Conservation (phyloP, 345 rosid species). For the Durio zibethinus region DNA sequence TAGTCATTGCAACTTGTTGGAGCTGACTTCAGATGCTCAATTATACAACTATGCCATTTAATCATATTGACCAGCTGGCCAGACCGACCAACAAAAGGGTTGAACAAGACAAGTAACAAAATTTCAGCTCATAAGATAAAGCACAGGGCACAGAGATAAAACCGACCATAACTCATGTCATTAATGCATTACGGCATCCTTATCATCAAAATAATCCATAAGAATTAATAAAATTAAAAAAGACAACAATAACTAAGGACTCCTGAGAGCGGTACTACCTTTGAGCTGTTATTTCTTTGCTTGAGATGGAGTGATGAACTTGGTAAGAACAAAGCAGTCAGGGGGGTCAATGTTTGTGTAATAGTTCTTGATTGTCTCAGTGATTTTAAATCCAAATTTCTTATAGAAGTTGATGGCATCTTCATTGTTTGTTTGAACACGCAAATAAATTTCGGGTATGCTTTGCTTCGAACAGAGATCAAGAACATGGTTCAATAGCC, state of each 20-base stretch:
- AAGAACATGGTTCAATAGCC: slow-evolving; percentile 79
- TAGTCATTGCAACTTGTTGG: background rate
- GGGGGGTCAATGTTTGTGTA: slow-evolving; percentile 82
- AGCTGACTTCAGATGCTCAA: background rate
- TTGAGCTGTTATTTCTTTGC: slow-evolving; percentile 42
- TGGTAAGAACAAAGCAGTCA: slow-evolving; percentile 76
- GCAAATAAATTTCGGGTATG: slow-evolving; percentile 82
- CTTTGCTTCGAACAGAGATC: slow-evolving; percentile 71
- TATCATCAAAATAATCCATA: slow-evolving; percentile 18
- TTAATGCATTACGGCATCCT: slow-evolving; percentile 12
- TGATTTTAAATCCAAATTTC: slow-evolving; percentile 88
- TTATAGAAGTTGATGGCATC: slow-evolving; percentile 94
- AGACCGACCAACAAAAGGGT: background rate
- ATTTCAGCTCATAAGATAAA: background rate
- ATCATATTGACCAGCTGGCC: too few relatives aligned
- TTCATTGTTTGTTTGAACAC: slow-evolving; percentile 94
- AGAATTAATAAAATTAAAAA: slow-evolving; percentile 8
- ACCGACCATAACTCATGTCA: slow-evolving; percentile 14
- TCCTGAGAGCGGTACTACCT: slow-evolving; percentile 1
- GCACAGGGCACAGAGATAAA: background rate
- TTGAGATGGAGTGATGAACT: slow-evolving; percentile 50
- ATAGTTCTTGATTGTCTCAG: slow-evolving; percentile 79
- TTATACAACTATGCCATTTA: background rate
- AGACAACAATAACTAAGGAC: background rate
- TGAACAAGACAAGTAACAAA: background rate